Evolutionary conservation across 2,329 filamentous ascomycete species (phyloP).

Genomic region (Lachnellula hyalina): DNA sequence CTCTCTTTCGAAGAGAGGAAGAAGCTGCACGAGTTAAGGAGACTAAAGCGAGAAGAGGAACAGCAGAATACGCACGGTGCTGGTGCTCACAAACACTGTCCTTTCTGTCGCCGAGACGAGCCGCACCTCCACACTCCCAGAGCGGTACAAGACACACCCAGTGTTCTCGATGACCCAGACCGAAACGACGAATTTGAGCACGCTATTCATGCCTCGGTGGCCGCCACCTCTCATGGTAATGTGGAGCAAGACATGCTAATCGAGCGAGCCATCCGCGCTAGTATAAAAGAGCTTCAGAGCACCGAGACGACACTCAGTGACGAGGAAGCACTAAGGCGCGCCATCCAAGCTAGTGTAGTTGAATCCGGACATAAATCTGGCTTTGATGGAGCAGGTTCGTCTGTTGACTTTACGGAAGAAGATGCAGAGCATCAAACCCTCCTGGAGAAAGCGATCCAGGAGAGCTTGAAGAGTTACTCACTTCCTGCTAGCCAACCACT

Average conservation of each 20-base stretch:
- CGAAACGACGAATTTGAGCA: conserved; percentile 62
- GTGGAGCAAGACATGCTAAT: conserved; percentile 63
- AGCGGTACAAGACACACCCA: conserved; percentile 12
- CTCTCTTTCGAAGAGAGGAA: conserved; percentile 47
- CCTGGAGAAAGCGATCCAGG: conserved; percentile 51
- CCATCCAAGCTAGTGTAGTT: conserved; percentile 44
- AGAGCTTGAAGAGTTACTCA: conserved; percentile 38
- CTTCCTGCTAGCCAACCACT: conserved; percentile 4
- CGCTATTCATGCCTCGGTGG: conserved; percentile 65
- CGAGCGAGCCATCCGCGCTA: conserved; percentile 69
- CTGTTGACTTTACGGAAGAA: conserved; percentile 7
- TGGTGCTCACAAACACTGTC: conserved; percentile 17
- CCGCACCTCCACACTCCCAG: conserved; percentile 22
- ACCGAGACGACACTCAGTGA: conserved; percentile 25
- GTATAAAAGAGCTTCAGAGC: conserved; percentile 53
- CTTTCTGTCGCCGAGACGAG: conserved; percentile 20
- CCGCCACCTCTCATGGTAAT: conserved; percentile 65
- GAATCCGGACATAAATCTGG: conserved; percentile 33
- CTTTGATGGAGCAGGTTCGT: background rate
- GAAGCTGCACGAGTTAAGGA: conserved; percentile 44
- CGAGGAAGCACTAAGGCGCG: conserved; percentile 42
- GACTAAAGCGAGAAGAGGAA: conserved; percentile 28
- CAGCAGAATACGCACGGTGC: conserved; percentile 18
- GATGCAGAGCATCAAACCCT: conserved; percentile 54
- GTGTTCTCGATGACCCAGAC: conserved; percentile 14